Evolutionary conservation across 345 rosid species (phyloP), one percentile per base, ranked within the genome.

Genomic region (Citrus sp.): DNA sequence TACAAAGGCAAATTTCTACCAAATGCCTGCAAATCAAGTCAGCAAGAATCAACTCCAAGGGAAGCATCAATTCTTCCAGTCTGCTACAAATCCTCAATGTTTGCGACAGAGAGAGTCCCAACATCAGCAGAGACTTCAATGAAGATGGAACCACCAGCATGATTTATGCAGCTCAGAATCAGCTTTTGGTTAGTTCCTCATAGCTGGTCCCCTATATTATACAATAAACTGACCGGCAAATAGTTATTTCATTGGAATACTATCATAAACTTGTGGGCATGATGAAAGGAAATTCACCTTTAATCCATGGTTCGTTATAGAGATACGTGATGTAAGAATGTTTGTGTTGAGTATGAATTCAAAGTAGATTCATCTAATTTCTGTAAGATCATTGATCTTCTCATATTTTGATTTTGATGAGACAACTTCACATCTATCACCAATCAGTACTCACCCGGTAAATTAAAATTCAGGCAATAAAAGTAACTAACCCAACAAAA

Each of bases 1-100:
- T 84, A 82, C 59, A 78, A 38, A 77, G 87, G 87, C 37, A 32
- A 56, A 14, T 27, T 12, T 2, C 2, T 73, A 4, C 89, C 89
- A 2, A 37, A 72, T 16, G 83, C 70, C 12, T 84, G 88, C 82
- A 73, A 28, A 12, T 77, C 78, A 16, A 27, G 8, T 24, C 67
- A 61, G 21, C 34, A 24, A 25, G 21, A 16, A 21, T 46, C 78
- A 3, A 19, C 35, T 25, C 74, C 35, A 58, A 46, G 69, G 37
- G 73, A 67, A 54, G 58, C 30, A 12, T 64, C 59, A 14, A 21
- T 49, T 9, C 37, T 54, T n/a, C 34, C 51, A 28, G 85, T 81
- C 64, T 84, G 87, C 80, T 72, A 51, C 28, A 66, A 61, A 46
- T 55, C 56, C 25, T 38, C 70, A 13, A 51, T 70, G 18, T n/a